Base-by-base conservation (phyloP, 2,329 filamentous ascomycete species). In the Colletotrichum siamense region DNA sequence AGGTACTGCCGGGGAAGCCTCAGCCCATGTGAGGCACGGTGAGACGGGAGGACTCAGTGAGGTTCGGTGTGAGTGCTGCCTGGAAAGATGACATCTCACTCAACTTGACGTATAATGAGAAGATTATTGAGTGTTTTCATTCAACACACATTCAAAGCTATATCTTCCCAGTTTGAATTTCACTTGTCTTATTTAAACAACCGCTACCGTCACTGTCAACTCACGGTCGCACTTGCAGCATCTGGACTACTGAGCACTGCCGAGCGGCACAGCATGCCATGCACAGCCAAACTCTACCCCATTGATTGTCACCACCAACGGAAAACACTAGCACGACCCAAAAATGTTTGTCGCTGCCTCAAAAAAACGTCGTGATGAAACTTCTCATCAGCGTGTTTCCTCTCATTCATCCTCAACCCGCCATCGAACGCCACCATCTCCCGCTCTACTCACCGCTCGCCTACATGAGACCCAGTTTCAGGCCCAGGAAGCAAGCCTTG, bases 111-210 rank as follows among this genome's bases (percentile, higher is more conserved):
- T 52, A 2, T 52, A 1, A 13, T 52, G 44, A 52, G n/a, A 22
- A 22, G n/a, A 8, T 8, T 22, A 0, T 49, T 2, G 1, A 22
- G 0, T 49, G 4, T 5, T 22, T 22, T 49, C 10, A 22, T 49
- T 8, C 0, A 1, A 22, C 6, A 49, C 10, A 13, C 10, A 49
- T 49, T 49, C 6, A 22, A n/a, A 12, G 44, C n/a, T 22, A 0
- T 7, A 49, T 13, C 0, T 22, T 2, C 0, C 10, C 0, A 12
- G 44, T 8, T 52, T 7, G 0, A 4, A 3, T 52, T 0, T 22
- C 12, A 52, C n/a, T 8, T 22, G 10, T 52, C n/a, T 52, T 8
- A 49, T 49, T 22, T 4, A 1, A 22, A 49, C 10, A 13, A 2
- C n/a, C 9, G 44, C 18, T 13, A 7, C 10, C n/a, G 10, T 22